phyloP scores from a whole-genome alignment of 1,284 basidiomycete species.

The Ustilago tritici region DNA sequence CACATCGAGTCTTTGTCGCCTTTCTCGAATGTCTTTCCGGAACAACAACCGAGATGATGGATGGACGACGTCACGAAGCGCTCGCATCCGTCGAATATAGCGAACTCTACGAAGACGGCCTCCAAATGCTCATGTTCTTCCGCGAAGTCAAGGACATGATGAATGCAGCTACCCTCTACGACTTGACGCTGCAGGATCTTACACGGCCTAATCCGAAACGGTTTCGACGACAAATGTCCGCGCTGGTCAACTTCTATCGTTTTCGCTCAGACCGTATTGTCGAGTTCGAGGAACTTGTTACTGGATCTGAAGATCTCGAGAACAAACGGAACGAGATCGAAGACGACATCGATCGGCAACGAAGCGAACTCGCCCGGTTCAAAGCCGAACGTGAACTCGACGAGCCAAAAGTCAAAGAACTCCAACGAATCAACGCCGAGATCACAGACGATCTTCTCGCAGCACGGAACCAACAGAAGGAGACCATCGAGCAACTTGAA shows the following conservation, averaged over 20 bases:
- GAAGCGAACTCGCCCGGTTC: slow-evolving; percentile 71
- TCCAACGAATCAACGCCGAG: slow-evolving; percentile 81
- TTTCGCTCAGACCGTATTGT: slow-evolving; percentile 68
- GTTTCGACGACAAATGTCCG: slow-evolving; percentile 66
- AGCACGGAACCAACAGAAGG: slow-evolving; percentile 53
- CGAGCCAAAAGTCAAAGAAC: slow-evolving; percentile 76
- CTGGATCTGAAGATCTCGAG: slow-evolving; percentile 76
- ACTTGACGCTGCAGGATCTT: slow-evolving; percentile 66
- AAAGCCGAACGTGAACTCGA: slow-evolving; percentile 72
- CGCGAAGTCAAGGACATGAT: slow-evolving; percentile 67
- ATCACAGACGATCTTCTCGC: slow-evolving; percentile 79
- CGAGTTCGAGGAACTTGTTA: slow-evolving; percentile 75
- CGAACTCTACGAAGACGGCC: slow-evolving; percentile 59
- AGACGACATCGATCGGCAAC: slow-evolving; percentile 73
- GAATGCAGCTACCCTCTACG: slow-evolving; percentile 61
- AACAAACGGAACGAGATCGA: slow-evolving; percentile 74
- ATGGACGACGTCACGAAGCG: slow-evolving; percentile 46
- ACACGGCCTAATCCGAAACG: slow-evolving; percentile 65
- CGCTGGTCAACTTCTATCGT: slow-evolving; percentile 68
- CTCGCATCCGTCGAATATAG: slow-evolving; percentile 49
- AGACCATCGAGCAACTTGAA: slow-evolving; percentile 54
- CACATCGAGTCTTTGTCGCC: slow-evolving; percentile 58
- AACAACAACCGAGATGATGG: slow-evolving; percentile 59
- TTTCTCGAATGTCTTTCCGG: slow-evolving; percentile 63
- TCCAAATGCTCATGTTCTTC: slow-evolving; percentile 64